Evolutionary conservation across 2,329 filamentous ascomycete genomes (phyloP).

Genomic region (Juglanconis oblonga): DNA sequence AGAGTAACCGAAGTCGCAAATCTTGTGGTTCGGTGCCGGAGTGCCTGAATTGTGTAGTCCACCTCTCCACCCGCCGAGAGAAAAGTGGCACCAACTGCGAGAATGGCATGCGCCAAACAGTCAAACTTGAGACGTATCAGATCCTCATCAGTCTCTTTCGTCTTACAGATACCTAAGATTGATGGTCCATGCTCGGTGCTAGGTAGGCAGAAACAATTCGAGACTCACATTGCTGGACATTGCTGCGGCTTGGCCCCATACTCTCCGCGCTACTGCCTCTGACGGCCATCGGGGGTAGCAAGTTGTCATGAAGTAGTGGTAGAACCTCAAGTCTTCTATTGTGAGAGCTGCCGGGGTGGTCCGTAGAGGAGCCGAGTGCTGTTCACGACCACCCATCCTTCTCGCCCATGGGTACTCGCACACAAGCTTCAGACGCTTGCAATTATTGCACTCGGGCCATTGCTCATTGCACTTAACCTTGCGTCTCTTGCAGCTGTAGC

Average conservation of each 20-base stretch:
- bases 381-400: constrained; percentile 9
- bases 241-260: neutral
- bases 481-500: constrained; percentile 36
- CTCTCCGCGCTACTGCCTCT: neutral
- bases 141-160: neutral
- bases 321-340: constrained; percentile 46
- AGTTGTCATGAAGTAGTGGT: constrained; percentile 42
- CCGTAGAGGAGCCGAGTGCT: constrained; percentile 17
- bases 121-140: neutral
- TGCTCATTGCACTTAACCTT: constrained; percentile 45
- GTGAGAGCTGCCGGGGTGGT: constrained; percentile 30
- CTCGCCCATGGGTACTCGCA: constrained; percentile 32
- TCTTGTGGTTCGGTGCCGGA: neutral
- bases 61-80: neutral
- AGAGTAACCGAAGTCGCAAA: neutral
- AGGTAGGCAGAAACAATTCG: neutral
- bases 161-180: neutral
- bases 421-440: constrained; percentile 31
- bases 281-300: neutral
- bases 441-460: constrained; percentile 33
- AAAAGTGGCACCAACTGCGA: neutral
- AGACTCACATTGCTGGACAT: neutral
- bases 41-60: neutral
- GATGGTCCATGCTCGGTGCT: neutral
- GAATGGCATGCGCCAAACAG: neutral